These are phyloP conservation scores for Calvatia gigantea DNA, from an alignment of 768 basidiomycete species.

Conservation along the genomic window DNA sequence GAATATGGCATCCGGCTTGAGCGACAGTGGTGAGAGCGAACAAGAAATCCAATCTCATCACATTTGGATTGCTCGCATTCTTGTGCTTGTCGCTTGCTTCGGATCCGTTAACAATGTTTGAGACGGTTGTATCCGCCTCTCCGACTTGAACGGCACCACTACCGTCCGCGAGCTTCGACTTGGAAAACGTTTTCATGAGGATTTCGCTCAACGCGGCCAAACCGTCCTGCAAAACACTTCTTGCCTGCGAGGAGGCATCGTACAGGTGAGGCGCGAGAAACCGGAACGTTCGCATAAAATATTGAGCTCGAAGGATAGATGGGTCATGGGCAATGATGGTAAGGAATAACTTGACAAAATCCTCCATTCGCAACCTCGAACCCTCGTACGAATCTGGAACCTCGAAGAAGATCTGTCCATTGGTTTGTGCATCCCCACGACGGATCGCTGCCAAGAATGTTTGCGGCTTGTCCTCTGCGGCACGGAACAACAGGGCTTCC, in stretches of 20 bases:
- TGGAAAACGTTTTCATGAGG: slow-evolving; percentile 39
- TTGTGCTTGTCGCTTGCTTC: slow-evolving; percentile 39
- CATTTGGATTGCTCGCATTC: slow-evolving; percentile 47
- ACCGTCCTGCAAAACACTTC: slow-evolving; percentile 60
- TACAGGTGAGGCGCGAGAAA: slow-evolving; percentile 55
- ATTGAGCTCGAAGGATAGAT: slow-evolving; percentile 60
- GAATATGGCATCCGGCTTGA: slow-evolving; percentile 45
- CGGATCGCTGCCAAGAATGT: slow-evolving; percentile 57
- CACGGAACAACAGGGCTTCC: slow-evolving; percentile 64
- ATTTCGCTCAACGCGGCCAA: slow-evolving; percentile 64
- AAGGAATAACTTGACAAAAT: slow-evolving; percentile 68
- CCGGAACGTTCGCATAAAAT: slow-evolving; percentile 63
- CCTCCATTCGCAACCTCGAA: slow-evolving; percentile 52
- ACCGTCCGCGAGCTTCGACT: slow-evolving; percentile 42
- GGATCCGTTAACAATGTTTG: slow-evolving; percentile 28
- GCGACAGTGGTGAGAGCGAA: slow-evolving; percentile 47
- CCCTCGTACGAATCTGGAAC: slow-evolving; percentile 61
- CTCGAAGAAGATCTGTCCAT: slow-evolving; percentile 37
- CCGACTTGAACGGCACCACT: slow-evolving; percentile 27
- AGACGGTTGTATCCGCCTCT: slow-evolving; percentile 19
- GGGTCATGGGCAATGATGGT: slow-evolving; percentile 80
- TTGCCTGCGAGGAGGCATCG: slow-evolving; percentile 47
- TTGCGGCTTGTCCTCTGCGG: slow-evolving; percentile 73
- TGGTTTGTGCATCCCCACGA: slow-evolving; percentile 38
- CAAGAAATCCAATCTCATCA: slow-evolving; percentile 67